Conservation (phyloP, 192 early-diverging fungal genomes). For the Coemansia sp. region DNA sequence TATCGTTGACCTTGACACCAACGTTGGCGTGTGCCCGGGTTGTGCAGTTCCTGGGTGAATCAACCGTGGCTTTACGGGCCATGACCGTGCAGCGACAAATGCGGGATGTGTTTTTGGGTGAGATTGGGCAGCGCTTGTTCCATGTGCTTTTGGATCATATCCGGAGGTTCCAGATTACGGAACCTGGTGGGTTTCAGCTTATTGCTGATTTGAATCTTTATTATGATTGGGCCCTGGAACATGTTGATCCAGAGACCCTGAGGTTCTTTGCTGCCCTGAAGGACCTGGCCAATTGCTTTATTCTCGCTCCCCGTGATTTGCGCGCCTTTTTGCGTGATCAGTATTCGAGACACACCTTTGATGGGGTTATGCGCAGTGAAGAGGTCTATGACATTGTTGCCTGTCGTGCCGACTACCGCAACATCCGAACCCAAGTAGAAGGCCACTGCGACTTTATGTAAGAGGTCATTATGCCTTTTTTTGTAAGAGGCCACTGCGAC, state of each 20-base stretch:
- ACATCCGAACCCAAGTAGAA: conserved; percentile 42
- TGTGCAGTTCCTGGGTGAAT: conserved; percentile 71
- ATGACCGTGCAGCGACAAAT: conserved; percentile 79
- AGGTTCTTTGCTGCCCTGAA: conserved; percentile 46
- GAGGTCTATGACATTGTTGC: conserved; percentile 50
- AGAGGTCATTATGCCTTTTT: too few relatives aligned
- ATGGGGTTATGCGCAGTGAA: conserved; percentile 47
- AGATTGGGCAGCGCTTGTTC: conserved; percentile 83
- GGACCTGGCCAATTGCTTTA: conserved; percentile 48
- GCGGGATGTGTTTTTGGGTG: conserved; percentile 84
- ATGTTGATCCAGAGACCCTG: conserved; percentile 30
- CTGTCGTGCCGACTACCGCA: conserved; percentile 44
- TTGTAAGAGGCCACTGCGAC: background rate
- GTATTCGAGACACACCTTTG: conserved; percentile 42
- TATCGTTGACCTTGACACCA: conserved; percentile 59
- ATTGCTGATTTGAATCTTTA: conserved; percentile 55
- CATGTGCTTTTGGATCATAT: conserved; percentile 80
- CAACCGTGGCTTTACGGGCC: conserved; percentile 60
- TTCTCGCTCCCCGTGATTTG: conserved; percentile 44
- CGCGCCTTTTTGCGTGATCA: conserved; percentile 39
- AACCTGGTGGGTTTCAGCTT: conserved; percentile 83
- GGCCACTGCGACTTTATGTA: conserved; percentile 52
- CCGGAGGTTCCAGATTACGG: conserved; percentile 70
- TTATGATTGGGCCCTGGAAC: conserved; percentile 37
- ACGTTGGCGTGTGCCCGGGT: conserved; percentile 77